Conservation (phyloP, 2,329 filamentous ascomycete species). For the Diaporthe humulicola region DNA sequence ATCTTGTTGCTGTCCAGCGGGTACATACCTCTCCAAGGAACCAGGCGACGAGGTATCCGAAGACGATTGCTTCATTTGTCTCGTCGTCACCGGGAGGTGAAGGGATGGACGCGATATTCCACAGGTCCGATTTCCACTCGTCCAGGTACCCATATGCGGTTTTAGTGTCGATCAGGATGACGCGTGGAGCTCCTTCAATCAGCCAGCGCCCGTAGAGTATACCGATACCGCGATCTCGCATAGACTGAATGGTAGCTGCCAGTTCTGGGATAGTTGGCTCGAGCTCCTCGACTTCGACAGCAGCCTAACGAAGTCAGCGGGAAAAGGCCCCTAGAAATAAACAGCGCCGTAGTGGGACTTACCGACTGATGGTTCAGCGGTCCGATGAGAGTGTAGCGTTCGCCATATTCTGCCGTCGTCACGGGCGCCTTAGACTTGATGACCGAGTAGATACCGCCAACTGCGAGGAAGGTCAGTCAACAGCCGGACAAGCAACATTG, state of each 20-base stretch:
- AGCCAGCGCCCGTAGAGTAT: slow-evolving; percentile 97
- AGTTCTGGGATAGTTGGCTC: slow-evolving; percentile 86
- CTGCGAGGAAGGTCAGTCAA: slow-evolving; percentile 60
- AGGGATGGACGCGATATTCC: slow-evolving; percentile 94
- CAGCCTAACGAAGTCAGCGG: slow-evolving; percentile 71
- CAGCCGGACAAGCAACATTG: background rate
- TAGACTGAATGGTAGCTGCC: slow-evolving; percentile 86
- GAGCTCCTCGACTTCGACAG: slow-evolving; percentile 97
- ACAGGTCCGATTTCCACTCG: slow-evolving; percentile 97
- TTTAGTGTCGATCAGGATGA: slow-evolving; percentile 94
- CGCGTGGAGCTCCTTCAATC: slow-evolving; percentile 94
- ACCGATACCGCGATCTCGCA: slow-evolving; percentile 91
- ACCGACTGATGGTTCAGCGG: slow-evolving; percentile 93
- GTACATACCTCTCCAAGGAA: slow-evolving; percentile 90
- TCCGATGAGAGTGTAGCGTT: slow-evolving; percentile 94
- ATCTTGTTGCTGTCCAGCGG: background rate
- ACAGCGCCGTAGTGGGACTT: slow-evolving; percentile 51
- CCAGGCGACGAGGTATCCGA: slow-evolving; percentile 97
- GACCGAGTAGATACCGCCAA: slow-evolving; percentile 98
- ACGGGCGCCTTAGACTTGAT: slow-evolving; percentile 99
- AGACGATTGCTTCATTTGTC: slow-evolving; percentile 97
- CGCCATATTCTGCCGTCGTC: slow-evolving; percentile 98
- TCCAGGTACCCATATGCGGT: slow-evolving; percentile 92
- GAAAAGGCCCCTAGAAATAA: background rate
- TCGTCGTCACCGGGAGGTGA: slow-evolving; percentile 91